phyloP scores from a whole-genome alignment of 2,329 filamentous ascomycete genomes.

The Volutella citrinella region DNA sequence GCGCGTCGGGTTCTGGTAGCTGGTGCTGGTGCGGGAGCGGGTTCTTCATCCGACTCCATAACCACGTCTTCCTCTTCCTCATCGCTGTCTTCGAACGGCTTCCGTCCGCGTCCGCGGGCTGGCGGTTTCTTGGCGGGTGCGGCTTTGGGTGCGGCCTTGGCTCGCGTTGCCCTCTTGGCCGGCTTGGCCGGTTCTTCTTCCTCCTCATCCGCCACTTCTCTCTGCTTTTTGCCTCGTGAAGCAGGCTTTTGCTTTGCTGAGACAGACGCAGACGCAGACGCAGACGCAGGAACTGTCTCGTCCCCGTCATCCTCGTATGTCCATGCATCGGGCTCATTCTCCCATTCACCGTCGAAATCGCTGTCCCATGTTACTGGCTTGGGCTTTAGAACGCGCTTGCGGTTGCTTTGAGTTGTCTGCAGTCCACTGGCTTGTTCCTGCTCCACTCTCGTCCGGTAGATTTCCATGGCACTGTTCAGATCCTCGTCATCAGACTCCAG shows the following conservation, averaged over 20 bases:
- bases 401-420: conserved; percentile 37
- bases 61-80: conserved; percentile 51
- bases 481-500: conserved; percentile 64
- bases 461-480: conserved; percentile 70
- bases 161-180: conserved; percentile 26
- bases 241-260: conserved; percentile 9
- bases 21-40: conserved; percentile 34
- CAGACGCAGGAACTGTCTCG: conserved; percentile 4
- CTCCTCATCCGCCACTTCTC: conserved; percentile 46
- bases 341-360: conserved; percentile 86
- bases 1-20: conserved; percentile 25
- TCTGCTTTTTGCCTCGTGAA: conserved; percentile 17
- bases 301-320: conserved; percentile 28
- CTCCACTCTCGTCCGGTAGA: conserved; percentile 67
- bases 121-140: conserved; percentile 46
- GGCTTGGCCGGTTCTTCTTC: conserved; percentile 37
- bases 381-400: conserved; percentile 56
- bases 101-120: conserved; percentile 38
- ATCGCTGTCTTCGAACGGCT: conserved; percentile 29
- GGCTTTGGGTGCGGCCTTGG: conserved; percentile 38
- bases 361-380: conserved; percentile 82
- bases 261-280: conserved; percentile 8
- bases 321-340: conserved; percentile 66
- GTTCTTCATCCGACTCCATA: conserved; percentile 52
- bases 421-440: conserved; percentile 66